A percentile compares a stretch with the other conserved stretches of the same genome.
Evolutionary conservation across 306 rosid species (phyloP).

Genomic region (Vigna unguiculata): DNA sequence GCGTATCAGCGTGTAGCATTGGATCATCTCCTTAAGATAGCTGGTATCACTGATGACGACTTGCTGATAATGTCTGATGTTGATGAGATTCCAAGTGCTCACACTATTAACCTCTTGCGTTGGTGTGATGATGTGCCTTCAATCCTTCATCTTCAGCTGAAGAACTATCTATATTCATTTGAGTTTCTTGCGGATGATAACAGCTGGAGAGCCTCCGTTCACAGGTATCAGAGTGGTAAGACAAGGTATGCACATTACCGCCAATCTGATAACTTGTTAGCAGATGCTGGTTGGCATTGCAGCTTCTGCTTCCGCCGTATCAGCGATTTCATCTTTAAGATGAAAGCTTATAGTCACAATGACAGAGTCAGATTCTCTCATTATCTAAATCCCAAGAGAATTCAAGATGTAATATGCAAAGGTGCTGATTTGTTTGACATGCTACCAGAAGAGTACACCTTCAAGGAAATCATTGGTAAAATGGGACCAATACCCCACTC

Average conservation of each 20-base stretch:
- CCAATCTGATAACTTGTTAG: conserved; percentile 76
- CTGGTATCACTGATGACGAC: conserved; percentile 82
- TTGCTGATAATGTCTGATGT: conserved; percentile 92
- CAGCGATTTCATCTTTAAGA: conserved; percentile 79
- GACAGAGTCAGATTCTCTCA: conserved; percentile 80
- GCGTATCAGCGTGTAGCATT: conserved; percentile 79
- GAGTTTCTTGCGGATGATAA: conserved; percentile 75
- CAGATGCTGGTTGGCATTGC: conserved; percentile 97
- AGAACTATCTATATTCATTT: conserved; percentile 82
- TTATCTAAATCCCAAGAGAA: conserved; percentile 65
- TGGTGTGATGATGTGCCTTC: conserved; percentile 87
- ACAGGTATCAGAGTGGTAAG: conserved; percentile 65
- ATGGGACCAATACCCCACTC: conserved; percentile 93
- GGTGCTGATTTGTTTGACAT: conserved; percentile 82
- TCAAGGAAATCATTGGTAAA: conserved; percentile 86
- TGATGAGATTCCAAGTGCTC: conserved; percentile 92
- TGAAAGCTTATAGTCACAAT: conserved; percentile 88
- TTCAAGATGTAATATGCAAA: conserved; percentile 76
- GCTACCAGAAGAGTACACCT: conserved; percentile 90
- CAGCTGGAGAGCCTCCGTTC: conserved; percentile 93
- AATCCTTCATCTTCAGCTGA: conserved; percentile 76
- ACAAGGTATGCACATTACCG: conserved; percentile 84
- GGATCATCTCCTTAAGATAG: conserved; percentile 75
- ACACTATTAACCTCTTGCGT: conserved; percentile 81
- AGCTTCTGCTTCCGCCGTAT: conserved; percentile 88